A percentile compares a stretch with the other conserved stretches of the same genome.
Evolutionary conservation across 2,329 filamentous ascomycete species (phyloP).

Genomic region (Biscogniauxia mediterranea): DNA sequence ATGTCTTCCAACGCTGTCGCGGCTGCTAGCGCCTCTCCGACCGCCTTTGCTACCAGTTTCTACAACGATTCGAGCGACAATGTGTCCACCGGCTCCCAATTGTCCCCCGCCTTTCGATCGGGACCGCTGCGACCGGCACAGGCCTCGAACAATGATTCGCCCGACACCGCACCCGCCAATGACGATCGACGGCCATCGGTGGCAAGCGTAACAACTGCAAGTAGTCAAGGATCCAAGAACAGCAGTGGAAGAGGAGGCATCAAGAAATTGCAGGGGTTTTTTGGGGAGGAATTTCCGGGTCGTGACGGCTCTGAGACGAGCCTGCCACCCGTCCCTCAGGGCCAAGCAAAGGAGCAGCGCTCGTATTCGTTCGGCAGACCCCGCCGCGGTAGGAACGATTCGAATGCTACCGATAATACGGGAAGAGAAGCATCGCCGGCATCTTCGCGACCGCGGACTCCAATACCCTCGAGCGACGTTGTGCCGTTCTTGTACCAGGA

Average conservation of each 20-base stretch:
- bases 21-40: conserved; percentile 36
- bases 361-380: conserved; percentile 60
- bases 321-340: conserved; percentile 45
- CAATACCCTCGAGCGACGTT: conserved; percentile 84
- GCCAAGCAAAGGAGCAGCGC: conserved; percentile 58
- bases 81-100: conserved; percentile 58
- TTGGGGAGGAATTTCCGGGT: conserved; percentile 82
- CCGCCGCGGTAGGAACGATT: conserved; percentile 77
- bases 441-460: conserved; percentile 77
- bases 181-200: conserved; percentile 84
- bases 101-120: conserved; percentile 68
- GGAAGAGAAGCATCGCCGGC: conserved; percentile 69
- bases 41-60: conserved; percentile 56
- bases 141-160: conserved; percentile 53
- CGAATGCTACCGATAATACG: conserved; percentile 69
- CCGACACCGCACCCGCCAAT: conserved; percentile 58
- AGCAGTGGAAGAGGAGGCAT: conserved; percentile 69
- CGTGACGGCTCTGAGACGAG: conserved; percentile 73
- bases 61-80: conserved; percentile 76
- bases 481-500: conserved; percentile 98
- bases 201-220: conserved; percentile 81
- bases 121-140: conserved; percentile 32
- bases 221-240: conserved; percentile 78
- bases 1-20: conserved; percentile 44
- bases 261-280: conserved; percentile 86